Conservation (phyloP, 2,329 filamentous ascomycete species). For the Emericellopsis cladophorae region DNA sequence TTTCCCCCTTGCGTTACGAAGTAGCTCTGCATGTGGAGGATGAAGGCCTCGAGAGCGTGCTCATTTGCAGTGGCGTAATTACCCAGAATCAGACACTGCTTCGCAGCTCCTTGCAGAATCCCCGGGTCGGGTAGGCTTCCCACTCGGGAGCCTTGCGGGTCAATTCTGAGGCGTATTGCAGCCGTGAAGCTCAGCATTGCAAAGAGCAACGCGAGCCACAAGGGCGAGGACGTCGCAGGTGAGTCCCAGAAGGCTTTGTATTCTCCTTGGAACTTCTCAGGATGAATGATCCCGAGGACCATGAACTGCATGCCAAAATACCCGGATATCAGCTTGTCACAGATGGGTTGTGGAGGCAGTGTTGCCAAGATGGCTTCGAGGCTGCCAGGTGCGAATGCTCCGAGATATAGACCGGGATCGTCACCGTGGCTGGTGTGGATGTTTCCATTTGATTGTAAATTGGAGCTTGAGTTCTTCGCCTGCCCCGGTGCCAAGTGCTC, state of each 20-base stretch:
- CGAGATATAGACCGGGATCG: background rate
- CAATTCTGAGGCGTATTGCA: background rate
- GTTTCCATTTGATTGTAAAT: background rate
- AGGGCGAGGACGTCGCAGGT: slow-evolving; percentile 40
- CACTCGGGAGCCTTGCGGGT: background rate
- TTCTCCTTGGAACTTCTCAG: slow-evolving; percentile 13
- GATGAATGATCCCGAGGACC: slow-evolving; percentile 11
- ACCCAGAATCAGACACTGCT: slow-evolving; percentile 31
- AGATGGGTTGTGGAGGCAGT: slow-evolving; percentile 12
- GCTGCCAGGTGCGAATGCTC: background rate
- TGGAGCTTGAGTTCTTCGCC: background rate
- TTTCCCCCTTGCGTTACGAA: slow-evolving; percentile 34
- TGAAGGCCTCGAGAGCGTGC: slow-evolving; percentile 34
- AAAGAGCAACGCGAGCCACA: slow-evolving; percentile 27
- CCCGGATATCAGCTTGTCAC: slow-evolving; percentile 15
- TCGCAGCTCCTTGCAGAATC: background rate
- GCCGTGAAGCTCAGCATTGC: background rate
- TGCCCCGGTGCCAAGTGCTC: slow-evolving; percentile 12
- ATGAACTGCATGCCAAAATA: slow-evolving; percentile 14
- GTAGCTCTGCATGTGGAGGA: slow-evolving; percentile 39
- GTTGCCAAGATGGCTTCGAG: slow-evolving; percentile 7
- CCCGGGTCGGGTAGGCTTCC: background rate
- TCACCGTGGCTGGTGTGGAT: background rate
- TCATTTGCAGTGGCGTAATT: slow-evolving; percentile 36
- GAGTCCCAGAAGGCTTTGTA: slow-evolving; percentile 16